These are phyloP conservation scores for Lathyrus oleraceus DNA, from an alignment of 306 rosid genomes.

Conservation along the genomic window DNA sequence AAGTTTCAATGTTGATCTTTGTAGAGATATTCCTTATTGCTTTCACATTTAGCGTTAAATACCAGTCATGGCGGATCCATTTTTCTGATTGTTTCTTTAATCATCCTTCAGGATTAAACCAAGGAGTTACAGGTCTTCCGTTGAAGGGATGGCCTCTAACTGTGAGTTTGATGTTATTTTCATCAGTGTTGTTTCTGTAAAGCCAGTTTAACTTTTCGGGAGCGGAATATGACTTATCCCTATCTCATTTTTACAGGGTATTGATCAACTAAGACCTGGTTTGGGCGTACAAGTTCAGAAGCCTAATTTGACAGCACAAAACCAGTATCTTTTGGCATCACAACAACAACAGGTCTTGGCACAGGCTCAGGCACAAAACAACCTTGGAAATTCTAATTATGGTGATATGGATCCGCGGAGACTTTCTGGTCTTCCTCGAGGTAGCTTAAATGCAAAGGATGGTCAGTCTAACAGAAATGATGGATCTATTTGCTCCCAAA, in stretches of 20 bases:
- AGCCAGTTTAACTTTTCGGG: constrained; percentile 32
- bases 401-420: constrained; percentile 86
- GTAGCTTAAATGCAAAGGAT: constrained; percentile 69
- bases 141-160: constrained; percentile 92
- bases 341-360: constrained; percentile 79
- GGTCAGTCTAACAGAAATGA: constrained; percentile 64
- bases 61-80: constrained; percentile 12
- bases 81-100: constrained; percentile 20
- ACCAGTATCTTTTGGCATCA: constrained; percentile 69
- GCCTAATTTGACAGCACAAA: constrained; percentile 61
- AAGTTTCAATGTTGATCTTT: constrained; percentile 14
- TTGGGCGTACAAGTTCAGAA: constrained; percentile 80
- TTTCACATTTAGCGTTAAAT: constrained; percentile 20
- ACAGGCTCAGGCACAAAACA: constrained; percentile 76
- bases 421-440: constrained; percentile 72
- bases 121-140: constrained; percentile 72
- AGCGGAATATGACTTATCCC: constrained; percentile 27
- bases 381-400: constrained; percentile 56
- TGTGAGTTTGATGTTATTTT: constrained; percentile 60
- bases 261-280: constrained; percentile 80
- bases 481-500: constrained; percentile 78
- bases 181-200: neutral
- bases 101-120: constrained; percentile 62
- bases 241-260: constrained; percentile 52
- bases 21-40: constrained; percentile 16